phyloP scores from a whole-genome alignment of 306 rosid species.

The Dalbergia oliveri region DNA sequence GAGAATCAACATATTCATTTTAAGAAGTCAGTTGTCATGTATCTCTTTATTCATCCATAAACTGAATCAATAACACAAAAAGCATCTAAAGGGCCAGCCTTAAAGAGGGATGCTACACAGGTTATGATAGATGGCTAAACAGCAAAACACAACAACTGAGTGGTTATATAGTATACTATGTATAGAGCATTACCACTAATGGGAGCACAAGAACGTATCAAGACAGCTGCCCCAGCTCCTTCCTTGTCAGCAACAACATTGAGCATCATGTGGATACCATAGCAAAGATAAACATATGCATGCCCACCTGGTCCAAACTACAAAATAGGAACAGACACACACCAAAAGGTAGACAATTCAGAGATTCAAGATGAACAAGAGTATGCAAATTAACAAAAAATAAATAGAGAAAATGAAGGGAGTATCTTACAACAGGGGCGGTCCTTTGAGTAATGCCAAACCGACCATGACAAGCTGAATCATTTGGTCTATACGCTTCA shows the following conservation, averaged over 20 bases:
- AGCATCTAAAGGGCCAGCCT: background rate
- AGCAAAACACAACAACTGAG: background rate
- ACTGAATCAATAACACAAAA: conserved; percentile 29
- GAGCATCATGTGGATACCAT: conserved; percentile 83
- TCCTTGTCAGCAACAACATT: conserved; percentile 92
- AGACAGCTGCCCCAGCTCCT: conserved; percentile 87
- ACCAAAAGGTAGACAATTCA: background rate
- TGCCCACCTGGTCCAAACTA: conserved; percentile 96
- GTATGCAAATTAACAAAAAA: background rate
- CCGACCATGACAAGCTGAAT: conserved; percentile 89
- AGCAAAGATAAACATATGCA: conserved; percentile 89
- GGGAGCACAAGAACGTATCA: conserved; percentile 96
- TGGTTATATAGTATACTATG: too few relatives aligned
- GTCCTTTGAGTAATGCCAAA: conserved; percentile 94
- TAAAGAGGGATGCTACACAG: background rate
- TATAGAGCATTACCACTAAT: conserved; percentile 63
- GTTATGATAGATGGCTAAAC: background rate
- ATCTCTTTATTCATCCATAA: conserved; percentile 16
- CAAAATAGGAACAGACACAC: conserved; percentile 30
- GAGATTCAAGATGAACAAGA: background rate
- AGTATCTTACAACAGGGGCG: conserved; percentile 81
- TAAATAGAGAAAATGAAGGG: background rate
- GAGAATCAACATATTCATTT: background rate
- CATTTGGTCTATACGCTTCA: conserved; percentile 90
- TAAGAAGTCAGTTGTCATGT: conserved; percentile 2